Conservation (phyloP, 2,329 filamentous ascomycete species). For the Neurospora sp. region DNA sequence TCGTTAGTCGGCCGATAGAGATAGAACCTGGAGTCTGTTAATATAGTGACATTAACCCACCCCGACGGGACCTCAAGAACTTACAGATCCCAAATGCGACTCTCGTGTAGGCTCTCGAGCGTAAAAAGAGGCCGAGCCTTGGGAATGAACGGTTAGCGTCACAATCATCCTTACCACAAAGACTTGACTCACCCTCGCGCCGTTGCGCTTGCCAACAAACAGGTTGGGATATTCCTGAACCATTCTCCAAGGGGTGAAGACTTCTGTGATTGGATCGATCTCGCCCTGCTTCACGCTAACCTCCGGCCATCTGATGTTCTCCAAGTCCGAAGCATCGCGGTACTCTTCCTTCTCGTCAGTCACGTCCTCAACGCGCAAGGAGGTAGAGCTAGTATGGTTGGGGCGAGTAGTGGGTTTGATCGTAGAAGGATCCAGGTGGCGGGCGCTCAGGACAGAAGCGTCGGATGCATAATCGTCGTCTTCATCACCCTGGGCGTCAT, state of each 20-base stretch:
- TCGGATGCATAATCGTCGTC: neutral
- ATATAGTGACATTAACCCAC: constrained; percentile 1
- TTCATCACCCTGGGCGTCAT: neutral
- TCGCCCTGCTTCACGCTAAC: constrained; percentile 20
- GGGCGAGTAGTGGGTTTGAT: neutral
- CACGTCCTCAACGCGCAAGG: neutral
- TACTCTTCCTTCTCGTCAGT: constrained; percentile 4
- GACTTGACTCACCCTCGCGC: constrained; percentile 24
- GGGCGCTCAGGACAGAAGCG: neutral
- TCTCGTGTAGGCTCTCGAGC: constrained; percentile 43
- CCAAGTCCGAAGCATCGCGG: constrained; percentile 1
- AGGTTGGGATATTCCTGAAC: constrained; percentile 49
- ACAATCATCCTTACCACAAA: neutral
- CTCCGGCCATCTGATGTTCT: constrained; percentile 10
- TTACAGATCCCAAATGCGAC: constrained; percentile 65
- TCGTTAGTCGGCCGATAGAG: constrained; percentile 40
- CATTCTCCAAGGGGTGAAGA: constrained; percentile 42
- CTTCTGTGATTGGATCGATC: constrained; percentile 15
- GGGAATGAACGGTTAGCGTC: neutral
- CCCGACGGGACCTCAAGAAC: constrained; percentile 19
- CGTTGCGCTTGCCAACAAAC: constrained; percentile 47
- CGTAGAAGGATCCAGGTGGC: neutral
- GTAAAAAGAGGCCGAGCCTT: constrained; percentile 44
- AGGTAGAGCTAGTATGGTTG: neutral
- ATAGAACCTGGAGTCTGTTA: constrained; percentile 42